These are phyloP conservation scores for Pestalotiopsis sp. DNA, from an alignment of 2,329 filamentous ascomycete genomes.

Conservation along the genomic window DNA sequence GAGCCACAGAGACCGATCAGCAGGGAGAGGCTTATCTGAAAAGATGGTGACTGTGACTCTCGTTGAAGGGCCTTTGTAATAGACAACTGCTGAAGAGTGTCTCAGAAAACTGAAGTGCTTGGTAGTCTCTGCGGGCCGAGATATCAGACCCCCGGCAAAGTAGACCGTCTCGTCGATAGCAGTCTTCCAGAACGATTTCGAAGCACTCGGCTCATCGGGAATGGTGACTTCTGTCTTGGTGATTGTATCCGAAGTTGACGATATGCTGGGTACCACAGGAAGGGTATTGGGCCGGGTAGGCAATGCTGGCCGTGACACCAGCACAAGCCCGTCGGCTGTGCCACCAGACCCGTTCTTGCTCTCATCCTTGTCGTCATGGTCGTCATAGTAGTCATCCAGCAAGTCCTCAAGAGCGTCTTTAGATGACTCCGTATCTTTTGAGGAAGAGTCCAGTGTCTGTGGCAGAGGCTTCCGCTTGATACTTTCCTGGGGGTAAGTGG, in stretches of 20 bases:
- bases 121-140: conserved; percentile 65
- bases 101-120: conserved; percentile 69
- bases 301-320: conserved; percentile 11
- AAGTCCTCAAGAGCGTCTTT: conserved; percentile 13
- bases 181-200: conserved; percentile 44
- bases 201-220: background rate
- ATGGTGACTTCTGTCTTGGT: background rate
- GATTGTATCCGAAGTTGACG: background rate
- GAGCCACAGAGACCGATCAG: conserved; percentile 64
- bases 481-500: background rate
- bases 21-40: conserved; percentile 57
- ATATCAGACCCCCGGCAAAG: conserved; percentile 66
- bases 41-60: conserved; percentile 68
- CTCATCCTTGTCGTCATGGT: background rate
- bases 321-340: background rate
- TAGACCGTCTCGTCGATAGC: conserved; percentile 62
- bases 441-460: background rate
- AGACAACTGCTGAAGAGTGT: conserved; percentile 65
- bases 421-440: background rate
- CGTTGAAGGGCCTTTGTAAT: conserved; percentile 68
- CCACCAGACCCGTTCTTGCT: background rate
- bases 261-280: background rate
- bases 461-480: conserved; percentile 5
- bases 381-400: conserved; percentile 8
- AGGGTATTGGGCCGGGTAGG: conserved; percentile 10